Evolutionary conservation across 345 rosid genomes (phyloP).

Genomic region (Luvunga scandens): DNA sequence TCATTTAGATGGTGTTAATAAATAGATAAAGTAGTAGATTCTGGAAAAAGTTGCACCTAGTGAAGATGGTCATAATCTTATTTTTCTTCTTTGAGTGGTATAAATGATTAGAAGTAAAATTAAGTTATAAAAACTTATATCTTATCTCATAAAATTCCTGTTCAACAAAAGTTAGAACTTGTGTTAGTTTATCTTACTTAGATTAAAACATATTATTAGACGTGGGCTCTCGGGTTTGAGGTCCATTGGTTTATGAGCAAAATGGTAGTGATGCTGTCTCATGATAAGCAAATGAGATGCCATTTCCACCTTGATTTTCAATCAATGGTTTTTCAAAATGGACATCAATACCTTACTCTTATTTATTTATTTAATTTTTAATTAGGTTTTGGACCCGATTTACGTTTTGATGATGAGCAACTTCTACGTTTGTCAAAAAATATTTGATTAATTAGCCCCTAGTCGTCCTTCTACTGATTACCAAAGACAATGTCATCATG

Average conservation of each 20-base stretch:
- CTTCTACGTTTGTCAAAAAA: not conserved
- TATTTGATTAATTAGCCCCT: not conserved
- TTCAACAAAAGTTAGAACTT: accelerated
- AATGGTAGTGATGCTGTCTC: not conserved
- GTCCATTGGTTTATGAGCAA: not conserved
- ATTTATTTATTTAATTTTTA: too few species aligned
- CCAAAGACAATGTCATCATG: too few species aligned
- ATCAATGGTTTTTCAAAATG: not conserved
- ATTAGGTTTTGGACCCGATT: not conserved
- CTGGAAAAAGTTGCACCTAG: too few species aligned
- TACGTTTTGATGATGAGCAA: not conserved
- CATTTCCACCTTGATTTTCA: not conserved
- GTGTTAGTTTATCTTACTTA: too few species aligned
- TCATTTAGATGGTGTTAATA: too few species aligned
- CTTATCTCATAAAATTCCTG: too few species aligned
- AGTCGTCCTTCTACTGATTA: not conserved
- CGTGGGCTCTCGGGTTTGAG: not conserved
- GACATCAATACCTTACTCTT: not conserved
- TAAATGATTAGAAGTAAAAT: too few species aligned
- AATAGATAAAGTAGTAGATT: too few species aligned
- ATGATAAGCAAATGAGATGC: not conserved
- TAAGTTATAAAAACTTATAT: too few species aligned
- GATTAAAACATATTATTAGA: too few species aligned
- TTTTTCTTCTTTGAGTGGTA: too few species aligned
- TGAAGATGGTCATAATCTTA: too few species aligned